phyloP scores from a whole-genome alignment of 257 asterid genomes.

The Euphrasia confusa region DNA sequence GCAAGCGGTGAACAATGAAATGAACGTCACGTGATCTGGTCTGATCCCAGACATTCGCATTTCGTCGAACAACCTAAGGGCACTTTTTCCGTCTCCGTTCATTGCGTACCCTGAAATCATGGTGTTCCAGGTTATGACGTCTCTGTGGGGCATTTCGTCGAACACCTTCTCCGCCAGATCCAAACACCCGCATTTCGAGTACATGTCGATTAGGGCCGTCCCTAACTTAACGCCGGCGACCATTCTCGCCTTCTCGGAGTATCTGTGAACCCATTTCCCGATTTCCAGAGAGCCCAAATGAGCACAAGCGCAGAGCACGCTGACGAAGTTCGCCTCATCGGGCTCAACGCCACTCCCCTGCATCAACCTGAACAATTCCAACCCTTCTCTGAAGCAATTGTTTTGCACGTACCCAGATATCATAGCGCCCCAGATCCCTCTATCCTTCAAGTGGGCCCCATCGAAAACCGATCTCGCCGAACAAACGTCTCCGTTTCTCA shows the following conservation, averaged over 20 bases:
- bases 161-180: conserved; percentile 50
- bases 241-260: conserved; percentile 34
- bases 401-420: conserved; percentile 69
- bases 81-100: conserved; percentile 52
- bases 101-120: conserved; percentile 68
- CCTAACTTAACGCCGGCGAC: conserved; percentile 37
- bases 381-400: conserved; percentile 68
- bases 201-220: conserved; percentile 62
- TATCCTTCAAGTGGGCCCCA: conserved; percentile 57
- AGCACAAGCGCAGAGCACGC: conserved; percentile 60
- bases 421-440: conserved; percentile 75
- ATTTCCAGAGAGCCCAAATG: conserved; percentile 58
- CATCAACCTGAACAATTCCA: conserved; percentile 59
- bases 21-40: conserved; percentile 55
- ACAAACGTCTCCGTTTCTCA: conserved; percentile 49
- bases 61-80: conserved; percentile 42
- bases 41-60: conserved; percentile 40
- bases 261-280: conserved; percentile 64
- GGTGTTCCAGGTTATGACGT: conserved; percentile 63
- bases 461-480: conserved; percentile 58
- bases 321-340: conserved; percentile 57
- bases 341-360: conserved; percentile 53
- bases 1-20: conserved; percentile 61
- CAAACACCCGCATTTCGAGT: conserved; percentile 61
- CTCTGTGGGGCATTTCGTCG: conserved; percentile 48